Conservation (phyloP, 192 early-diverging fungal genomes). For the Backusella parvicylindrica region DNA sequence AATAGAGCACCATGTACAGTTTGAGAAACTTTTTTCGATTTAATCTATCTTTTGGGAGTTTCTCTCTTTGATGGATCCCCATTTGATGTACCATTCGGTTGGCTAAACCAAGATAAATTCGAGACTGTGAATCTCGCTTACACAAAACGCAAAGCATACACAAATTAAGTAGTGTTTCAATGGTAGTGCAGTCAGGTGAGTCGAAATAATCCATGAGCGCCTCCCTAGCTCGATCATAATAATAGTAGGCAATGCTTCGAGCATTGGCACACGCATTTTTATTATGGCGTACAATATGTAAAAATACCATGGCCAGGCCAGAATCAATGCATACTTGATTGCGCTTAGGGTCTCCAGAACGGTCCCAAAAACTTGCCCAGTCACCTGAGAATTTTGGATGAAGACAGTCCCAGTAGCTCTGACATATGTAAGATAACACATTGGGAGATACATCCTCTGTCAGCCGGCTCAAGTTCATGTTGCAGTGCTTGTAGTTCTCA, state of each 20-base stretch:
- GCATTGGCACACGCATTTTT: constrained; percentile 23
- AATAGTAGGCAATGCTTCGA: constrained; percentile 15
- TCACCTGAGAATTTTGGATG: constrained; percentile 35
- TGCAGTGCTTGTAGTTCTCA: constrained; percentile 12
- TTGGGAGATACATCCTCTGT: constrained; percentile 27
- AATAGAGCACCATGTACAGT: constrained; percentile 32
- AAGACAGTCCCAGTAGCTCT: constrained; percentile 35
- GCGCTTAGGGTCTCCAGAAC: constrained; percentile 22
- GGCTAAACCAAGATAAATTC: constrained; percentile 30
- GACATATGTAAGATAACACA: constrained; percentile 23
- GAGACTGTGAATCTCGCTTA: constrained; percentile 29
- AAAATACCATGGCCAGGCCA: constrained; percentile 29
- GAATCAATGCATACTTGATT: constrained; percentile 36
- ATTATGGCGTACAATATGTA: constrained; percentile 31
- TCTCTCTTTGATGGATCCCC: constrained; percentile 21
- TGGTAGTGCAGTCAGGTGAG: constrained; percentile 27
- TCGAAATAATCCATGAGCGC: constrained; percentile 33
- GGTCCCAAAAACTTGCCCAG: constrained; percentile 29
- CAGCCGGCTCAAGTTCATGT: constrained; percentile 7
- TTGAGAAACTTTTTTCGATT: constrained; percentile 20
- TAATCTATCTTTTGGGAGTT: constrained; percentile 9
- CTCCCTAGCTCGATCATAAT: constrained; percentile 26
- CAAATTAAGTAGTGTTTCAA: constrained; percentile 36
- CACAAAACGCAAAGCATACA: constrained; percentile 32
- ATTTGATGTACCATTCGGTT: constrained; percentile 28